These are phyloP conservation scores for Flaveria robusta DNA, from an alignment of 129 eudicot species.

Conservation along the genomic window DNA sequence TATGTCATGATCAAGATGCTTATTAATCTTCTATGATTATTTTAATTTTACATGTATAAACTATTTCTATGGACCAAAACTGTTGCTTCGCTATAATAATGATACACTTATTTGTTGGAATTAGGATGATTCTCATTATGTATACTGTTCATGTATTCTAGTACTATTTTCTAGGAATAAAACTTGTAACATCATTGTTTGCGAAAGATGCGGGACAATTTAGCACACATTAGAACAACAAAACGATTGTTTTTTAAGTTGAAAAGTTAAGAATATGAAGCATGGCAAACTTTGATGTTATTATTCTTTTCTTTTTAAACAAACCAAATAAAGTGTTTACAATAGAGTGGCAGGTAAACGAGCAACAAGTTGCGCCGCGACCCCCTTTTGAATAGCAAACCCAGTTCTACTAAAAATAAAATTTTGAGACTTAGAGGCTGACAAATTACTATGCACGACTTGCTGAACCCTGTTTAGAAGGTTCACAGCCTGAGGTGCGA, in stretches of 20 bases:
- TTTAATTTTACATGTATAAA: not conserved
- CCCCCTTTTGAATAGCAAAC: too few species aligned
- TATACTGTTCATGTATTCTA: not conserved
- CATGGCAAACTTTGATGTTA: slow-evolving; percentile 14
- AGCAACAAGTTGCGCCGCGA: too few species aligned
- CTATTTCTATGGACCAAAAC: not conserved
- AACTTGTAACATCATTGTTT: slow-evolving; percentile 2
- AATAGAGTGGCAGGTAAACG: too few species aligned
- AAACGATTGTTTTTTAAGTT: not conserved
- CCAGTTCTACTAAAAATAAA: too few species aligned
- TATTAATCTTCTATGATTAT: not conserved
- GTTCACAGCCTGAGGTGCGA: too few species aligned
- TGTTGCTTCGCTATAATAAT: not conserved
- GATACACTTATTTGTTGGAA: not conserved
- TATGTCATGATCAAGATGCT: not conserved
- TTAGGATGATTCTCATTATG: not conserved
- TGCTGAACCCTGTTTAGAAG: too few species aligned
- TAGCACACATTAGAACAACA: not conserved
- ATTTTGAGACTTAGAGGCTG: too few species aligned
- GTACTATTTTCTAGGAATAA: not conserved
- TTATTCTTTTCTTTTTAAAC: too few species aligned
- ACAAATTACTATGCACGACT: too few species aligned
- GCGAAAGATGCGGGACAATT: not conserved
- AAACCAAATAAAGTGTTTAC: too few species aligned
- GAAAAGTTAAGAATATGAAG: slow-evolving; percentile 10